phyloP scores from a whole-genome alignment of 805 yeast species.

The Metschnikowia drakensbergensis region DNA sequence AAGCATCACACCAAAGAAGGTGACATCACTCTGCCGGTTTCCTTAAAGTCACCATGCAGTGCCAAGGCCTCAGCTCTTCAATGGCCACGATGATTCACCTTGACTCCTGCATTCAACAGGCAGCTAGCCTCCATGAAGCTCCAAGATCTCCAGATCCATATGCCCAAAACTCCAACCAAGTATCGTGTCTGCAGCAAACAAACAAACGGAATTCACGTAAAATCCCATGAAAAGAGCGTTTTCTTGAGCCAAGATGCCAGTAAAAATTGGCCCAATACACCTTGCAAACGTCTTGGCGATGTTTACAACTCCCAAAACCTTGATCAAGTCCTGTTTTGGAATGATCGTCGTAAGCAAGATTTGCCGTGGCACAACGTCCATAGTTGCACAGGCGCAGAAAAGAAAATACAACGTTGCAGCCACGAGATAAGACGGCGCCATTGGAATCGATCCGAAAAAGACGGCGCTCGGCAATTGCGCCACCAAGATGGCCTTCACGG shows the following conservation, averaged over 20 bases:
- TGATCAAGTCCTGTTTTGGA: constrained; percentile 59
- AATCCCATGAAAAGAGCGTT: constrained; percentile 49
- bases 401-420: constrained; percentile 54
- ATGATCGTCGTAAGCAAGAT: constrained; percentile 68
- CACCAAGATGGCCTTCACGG: constrained; percentile 67
- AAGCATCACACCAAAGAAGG: no score
- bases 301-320: constrained; percentile 81
- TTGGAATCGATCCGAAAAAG: constrained; percentile 45
- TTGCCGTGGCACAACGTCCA: constrained; percentile 94
- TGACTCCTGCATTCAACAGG: no score
- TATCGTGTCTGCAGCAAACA: constrained; percentile 47
- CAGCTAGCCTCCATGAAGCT: constrained; percentile 1
- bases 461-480: constrained; percentile 79
- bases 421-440: constrained; percentile 26
- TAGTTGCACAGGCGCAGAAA: constrained; percentile 52
- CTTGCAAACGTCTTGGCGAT: constrained; percentile 83
- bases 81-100: no score
- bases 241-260: constrained; percentile 65
- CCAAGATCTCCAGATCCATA: constrained; percentile 34
- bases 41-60: no score
- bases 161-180: constrained; percentile 41
- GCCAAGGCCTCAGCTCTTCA: no score
- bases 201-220: constrained; percentile 47
- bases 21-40: no score
- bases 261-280: constrained; percentile 73